These are phyloP conservation scores for Naegleria gruberi DNA, from an alignment of 208 protist genomes.

Conservation along the genomic window DNA sequence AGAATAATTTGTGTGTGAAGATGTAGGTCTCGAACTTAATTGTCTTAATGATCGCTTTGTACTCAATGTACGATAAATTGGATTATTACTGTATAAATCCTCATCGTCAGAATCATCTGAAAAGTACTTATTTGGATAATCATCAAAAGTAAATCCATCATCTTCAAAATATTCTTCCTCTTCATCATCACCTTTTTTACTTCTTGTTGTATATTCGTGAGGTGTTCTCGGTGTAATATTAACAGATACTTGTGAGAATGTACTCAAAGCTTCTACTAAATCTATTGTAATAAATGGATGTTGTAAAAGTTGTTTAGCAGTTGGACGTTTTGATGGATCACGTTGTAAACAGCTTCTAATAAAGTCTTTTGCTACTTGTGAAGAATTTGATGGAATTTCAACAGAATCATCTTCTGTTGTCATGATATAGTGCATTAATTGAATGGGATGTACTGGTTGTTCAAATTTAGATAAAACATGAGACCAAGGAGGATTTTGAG, in stretches of 20 bases:
- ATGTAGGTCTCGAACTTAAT: neutral
- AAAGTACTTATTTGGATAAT: neutral
- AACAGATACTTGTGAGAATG: neutral
- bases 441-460: slow-evolving; percentile 49
- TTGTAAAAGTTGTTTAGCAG: slow-evolving; percentile 53
- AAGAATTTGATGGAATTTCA: slow-evolving; percentile 51
- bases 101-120: neutral
- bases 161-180: neutral
- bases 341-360: slow-evolving; percentile 51
- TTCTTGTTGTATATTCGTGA: neutral
- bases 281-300: slow-evolving; percentile 51
- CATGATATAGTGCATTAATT: slow-evolving; percentile 2
- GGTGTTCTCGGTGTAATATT: neutral
- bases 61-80: neutral
- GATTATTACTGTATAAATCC: neutral
- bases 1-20: neutral
- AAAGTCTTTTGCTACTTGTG: slow-evolving; percentile 54
- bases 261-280: neutral
- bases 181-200: neutral
- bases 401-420: slow-evolving; percentile 44
- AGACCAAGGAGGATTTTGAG: slow-evolving; percentile 61
- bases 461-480: slow-evolving; percentile 45
- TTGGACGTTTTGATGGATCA: slow-evolving; percentile 53
- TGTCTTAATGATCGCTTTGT: neutral
- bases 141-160: neutral